phyloP scores from a whole-genome alignment of 2,329 filamentous ascomycete species.

The Talaromyces sp. region DNA sequence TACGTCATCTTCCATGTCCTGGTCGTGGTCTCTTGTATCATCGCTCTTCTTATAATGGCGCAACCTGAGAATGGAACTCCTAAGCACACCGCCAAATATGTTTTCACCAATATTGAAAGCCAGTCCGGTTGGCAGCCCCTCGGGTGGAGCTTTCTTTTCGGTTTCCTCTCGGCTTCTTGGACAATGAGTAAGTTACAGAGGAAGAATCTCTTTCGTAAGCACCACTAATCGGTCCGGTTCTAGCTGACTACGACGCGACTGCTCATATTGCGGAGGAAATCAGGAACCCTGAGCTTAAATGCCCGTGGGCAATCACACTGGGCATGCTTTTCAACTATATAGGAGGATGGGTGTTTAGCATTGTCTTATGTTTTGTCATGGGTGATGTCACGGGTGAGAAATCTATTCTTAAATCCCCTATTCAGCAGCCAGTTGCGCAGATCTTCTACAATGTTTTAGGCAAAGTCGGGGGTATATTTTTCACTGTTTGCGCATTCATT shows the following conservation, averaged over 20 bases:
- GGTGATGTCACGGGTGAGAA: constrained; percentile 36
- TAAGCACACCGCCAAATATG: background rate
- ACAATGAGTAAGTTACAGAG: background rate
- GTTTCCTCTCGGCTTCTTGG: background rate
- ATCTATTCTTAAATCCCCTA: constrained; percentile 36
- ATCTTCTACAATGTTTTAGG: constrained; percentile 50
- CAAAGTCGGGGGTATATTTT: constrained; percentile 17
- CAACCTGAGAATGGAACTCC: background rate
- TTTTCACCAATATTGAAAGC: background rate
- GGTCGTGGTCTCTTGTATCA: background rate
- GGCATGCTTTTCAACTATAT: constrained; percentile 47
- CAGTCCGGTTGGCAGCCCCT: background rate
- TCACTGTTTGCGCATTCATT: background rate
- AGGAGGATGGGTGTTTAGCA: constrained; percentile 49
- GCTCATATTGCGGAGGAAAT: constrained; percentile 26
- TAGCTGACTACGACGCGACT: constrained; percentile 1
- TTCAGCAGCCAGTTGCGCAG: constrained; percentile 54
- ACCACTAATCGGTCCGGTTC: background rate
- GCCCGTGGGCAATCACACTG: constrained; percentile 48
- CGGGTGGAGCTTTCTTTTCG: background rate
- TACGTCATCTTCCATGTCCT: background rate
- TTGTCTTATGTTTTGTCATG: constrained; percentile 51
- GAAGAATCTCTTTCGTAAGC: no score
- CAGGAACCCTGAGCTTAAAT: constrained; percentile 42
- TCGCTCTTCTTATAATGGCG: background rate